These are phyloP conservation scores for Musa schizocarpa DNA, from an alignment of 176 grass and related monocot genomes.

Conservation along the genomic window DNA sequence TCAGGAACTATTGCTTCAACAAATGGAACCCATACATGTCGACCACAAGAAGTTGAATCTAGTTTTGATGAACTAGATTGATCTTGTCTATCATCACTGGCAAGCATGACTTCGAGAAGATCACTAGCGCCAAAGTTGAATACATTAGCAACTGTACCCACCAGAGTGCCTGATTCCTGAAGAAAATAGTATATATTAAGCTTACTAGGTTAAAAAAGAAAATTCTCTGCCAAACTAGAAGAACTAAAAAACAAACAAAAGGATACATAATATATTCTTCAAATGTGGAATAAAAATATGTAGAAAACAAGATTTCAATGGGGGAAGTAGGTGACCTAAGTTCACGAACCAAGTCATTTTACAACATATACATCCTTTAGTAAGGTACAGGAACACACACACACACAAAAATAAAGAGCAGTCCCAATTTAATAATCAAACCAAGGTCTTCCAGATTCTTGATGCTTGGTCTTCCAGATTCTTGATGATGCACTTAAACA, in stretches of 20 bases:
- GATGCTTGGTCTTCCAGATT: neutral
- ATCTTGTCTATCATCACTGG: constrained; percentile 11
- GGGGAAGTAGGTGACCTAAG: neutral
- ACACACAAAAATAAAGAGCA: neutral
- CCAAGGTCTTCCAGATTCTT: neutral
- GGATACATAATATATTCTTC: neutral
- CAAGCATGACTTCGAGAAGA: constrained; percentile 61
- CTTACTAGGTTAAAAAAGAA: constrained; percentile 3
- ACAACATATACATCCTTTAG: neutral
- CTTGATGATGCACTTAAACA: neutral
- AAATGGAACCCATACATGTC: constrained; percentile 83
- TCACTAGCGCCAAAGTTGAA: constrained; percentile 70
- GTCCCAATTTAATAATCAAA: neutral
- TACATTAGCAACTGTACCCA: constrained; percentile 65
- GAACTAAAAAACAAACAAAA: neutral
- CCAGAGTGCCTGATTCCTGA: constrained; percentile 65
- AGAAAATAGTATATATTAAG: neutral
- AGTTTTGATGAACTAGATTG: constrained; percentile 22
- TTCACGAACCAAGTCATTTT: neutral
- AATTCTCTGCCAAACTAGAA: neutral
- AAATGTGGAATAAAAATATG: neutral
- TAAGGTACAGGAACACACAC: neutral
- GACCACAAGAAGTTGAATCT: constrained; percentile 30
- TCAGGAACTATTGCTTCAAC: constrained; percentile 84
- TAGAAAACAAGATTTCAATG: neutral